phyloP scores from a whole-genome alignment of 768 basidiomycete species.

The Pluteus cervinus region DNA sequence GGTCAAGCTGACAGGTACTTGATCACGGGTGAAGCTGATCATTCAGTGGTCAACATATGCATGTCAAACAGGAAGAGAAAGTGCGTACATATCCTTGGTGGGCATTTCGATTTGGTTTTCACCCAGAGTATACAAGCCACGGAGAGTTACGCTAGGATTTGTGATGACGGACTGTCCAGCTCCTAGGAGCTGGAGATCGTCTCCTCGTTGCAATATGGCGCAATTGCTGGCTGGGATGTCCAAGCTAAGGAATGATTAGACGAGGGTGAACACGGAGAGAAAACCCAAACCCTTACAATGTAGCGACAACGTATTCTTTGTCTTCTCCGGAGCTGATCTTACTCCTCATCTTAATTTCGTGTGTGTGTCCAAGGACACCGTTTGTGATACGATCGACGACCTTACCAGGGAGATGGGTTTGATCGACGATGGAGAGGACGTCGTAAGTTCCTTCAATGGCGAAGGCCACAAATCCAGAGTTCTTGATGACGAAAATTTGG shows the following conservation, averaged over 20 bases:
- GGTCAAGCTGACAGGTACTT: conserved; percentile 79
- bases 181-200: conserved; percentile 70
- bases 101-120: conserved; percentile 86
- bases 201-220: conserved; percentile 76
- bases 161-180: conserved; percentile 85
- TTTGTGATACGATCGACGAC: conserved; percentile 61
- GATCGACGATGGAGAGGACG: conserved; percentile 78
- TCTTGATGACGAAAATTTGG: conserved; percentile 75
- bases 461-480: conserved; percentile 73
- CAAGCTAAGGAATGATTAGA: conserved; percentile 35
- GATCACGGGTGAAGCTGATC: conserved; percentile 73
- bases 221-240: conserved; percentile 86
- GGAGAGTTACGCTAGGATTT: conserved; percentile 75
- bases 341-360: conserved; percentile 77
- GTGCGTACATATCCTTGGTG: conserved; percentile 74
- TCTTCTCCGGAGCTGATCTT: conserved; percentile 33
- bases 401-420: conserved; percentile 62
- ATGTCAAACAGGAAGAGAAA: neutral
- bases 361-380: conserved; percentile 59
- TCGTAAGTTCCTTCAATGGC: conserved; percentile 74
- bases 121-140: conserved; percentile 74
- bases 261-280: conserved; percentile 1
- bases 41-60: conserved; percentile 1
- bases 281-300: conserved; percentile 47
- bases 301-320: conserved; percentile 71